A percentile compares a stretch with the other conserved stretches of the same genome.
Conservation (phyloP, 1,284 basidiomycete genomes). For the Mycosarcoma maydis region DNA sequence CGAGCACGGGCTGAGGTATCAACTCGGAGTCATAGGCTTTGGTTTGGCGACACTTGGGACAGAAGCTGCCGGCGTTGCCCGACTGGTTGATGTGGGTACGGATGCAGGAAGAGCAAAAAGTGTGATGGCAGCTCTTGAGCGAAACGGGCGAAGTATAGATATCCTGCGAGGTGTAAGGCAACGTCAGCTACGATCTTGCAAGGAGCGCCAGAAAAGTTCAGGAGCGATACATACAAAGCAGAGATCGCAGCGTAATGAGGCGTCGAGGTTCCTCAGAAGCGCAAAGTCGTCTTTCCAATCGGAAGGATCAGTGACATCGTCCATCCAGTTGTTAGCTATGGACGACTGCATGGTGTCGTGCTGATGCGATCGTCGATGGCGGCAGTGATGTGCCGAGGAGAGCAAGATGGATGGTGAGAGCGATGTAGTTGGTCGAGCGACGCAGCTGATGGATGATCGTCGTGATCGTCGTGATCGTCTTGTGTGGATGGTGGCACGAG, state of each 20-base stretch:
- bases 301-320: constrained; percentile 58
- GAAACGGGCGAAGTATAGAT: constrained; percentile 62
- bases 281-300: constrained; percentile 58
- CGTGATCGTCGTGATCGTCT: no score
- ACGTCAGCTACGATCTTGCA: no score
- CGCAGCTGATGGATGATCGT: no score
- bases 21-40: constrained; percentile 63
- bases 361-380: neutral
- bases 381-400: no score
- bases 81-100: constrained; percentile 64
- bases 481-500: no score
- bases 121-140: constrained; percentile 57
- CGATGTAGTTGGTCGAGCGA: no score
- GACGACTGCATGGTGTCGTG: constrained; percentile 10
- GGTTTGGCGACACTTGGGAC: constrained; percentile 62
- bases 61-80: constrained; percentile 53
- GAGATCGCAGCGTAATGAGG: constrained; percentile 56
- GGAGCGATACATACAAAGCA: constrained; percentile 35
- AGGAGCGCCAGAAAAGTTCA: neutral
- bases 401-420: no score
- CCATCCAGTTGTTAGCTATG: constrained; percentile 24
- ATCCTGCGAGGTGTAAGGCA: no score
- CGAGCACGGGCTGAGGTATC: constrained; percentile 53
- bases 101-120: constrained; percentile 63
- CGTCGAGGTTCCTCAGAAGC: constrained; percentile 53